These are phyloP conservation scores for Goffeauzyma gilvescens DNA, from an alignment of 768 basidiomycete genomes.

Conservation along the genomic window DNA sequence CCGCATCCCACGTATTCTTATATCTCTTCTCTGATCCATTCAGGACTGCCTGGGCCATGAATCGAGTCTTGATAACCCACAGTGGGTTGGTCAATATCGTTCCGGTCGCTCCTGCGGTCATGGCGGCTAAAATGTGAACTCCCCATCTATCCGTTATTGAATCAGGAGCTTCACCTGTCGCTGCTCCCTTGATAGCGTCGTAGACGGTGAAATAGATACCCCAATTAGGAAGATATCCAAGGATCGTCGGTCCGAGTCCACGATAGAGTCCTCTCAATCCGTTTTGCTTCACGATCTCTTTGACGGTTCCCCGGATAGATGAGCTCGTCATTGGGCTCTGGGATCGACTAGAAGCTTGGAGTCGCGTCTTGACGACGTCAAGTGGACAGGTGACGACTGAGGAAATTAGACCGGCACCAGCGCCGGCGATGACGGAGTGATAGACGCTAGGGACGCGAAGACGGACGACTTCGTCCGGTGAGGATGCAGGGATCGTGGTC, in stretches of 20 bases:
- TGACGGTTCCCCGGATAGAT: conserved; percentile 49
- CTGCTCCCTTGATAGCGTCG: conserved; percentile 73
- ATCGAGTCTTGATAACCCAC: conserved; percentile 98
- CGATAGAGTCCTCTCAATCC: conserved; percentile 83
- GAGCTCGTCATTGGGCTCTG: conserved; percentile 54
- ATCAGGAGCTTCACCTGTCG: conserved; percentile 23
- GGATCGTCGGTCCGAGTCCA: conserved; percentile 87
- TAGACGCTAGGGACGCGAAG: conserved; percentile 20
- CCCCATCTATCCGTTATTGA: conserved; percentile 6
- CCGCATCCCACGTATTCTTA: conserved; percentile 75
- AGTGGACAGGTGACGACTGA: conserved; percentile 89
- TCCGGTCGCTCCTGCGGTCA: conserved; percentile 83
- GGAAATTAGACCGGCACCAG: conserved; percentile 80
- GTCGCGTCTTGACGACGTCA: conserved; percentile 90
- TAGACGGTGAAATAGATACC: conserved; percentile 97
- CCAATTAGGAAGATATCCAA: conserved; percentile 97
- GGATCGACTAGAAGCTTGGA: conserved; percentile 74
- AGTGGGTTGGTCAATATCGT: conserved; percentile 87
- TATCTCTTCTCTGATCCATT: conserved; percentile 46
- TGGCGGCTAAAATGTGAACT: conserved; percentile 73
- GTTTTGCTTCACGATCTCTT: conserved; percentile 42
- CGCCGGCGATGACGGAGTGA: conserved; percentile 49
- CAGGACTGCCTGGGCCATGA: conserved; percentile 45
- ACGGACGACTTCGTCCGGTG: too few species aligned
- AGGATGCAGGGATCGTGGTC: too few species aligned